These are phyloP conservation scores for Fagus sylvatica DNA, from an alignment of 306 rosid species.

Conservation along the genomic window DNA sequence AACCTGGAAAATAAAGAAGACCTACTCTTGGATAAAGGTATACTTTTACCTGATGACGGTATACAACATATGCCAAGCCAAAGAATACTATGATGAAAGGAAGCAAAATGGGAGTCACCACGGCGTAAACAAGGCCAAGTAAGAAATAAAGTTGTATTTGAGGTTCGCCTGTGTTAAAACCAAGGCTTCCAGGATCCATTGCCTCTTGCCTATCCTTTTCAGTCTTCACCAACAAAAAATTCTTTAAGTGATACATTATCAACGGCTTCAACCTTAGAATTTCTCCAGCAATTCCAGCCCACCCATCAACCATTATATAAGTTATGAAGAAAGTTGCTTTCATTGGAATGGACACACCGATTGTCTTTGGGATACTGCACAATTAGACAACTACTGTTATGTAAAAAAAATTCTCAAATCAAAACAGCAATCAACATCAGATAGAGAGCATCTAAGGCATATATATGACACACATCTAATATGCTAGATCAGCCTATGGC, in stretches of 20 bases:
- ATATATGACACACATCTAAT: background rate
- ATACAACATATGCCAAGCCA: constrained; percentile 77
- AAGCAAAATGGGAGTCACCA: constrained; percentile 81
- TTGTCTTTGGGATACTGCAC: constrained; percentile 84
- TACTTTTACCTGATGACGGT: constrained; percentile 87
- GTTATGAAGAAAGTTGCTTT: constrained; percentile 98
- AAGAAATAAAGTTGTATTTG: constrained; percentile 92
- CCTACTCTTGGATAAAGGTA: background rate
- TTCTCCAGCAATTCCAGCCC: constrained; percentile 99
- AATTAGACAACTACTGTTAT: constrained; percentile 5
- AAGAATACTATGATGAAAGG: constrained; percentile 92
- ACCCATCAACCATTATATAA: constrained; percentile 97
- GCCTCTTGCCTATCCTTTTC: constrained; percentile 97
- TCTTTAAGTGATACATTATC: constrained; percentile 76
- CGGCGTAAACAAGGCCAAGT: constrained; percentile 95
- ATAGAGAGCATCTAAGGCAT: background rate
- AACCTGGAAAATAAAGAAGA: background rate
- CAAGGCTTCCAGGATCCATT: constrained; percentile 97
- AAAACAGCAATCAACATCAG: background rate
- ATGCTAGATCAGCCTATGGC: background rate
- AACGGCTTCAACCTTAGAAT: constrained; percentile 88
- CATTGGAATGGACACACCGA: constrained; percentile 97
- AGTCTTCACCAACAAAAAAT: constrained; percentile 79
- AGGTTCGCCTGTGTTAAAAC: constrained; percentile 93
- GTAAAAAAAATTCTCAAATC: background rate